Base-by-base conservation (phyloP, 176 grass and related monocot genomes). In the Avena eriantha region DNA sequence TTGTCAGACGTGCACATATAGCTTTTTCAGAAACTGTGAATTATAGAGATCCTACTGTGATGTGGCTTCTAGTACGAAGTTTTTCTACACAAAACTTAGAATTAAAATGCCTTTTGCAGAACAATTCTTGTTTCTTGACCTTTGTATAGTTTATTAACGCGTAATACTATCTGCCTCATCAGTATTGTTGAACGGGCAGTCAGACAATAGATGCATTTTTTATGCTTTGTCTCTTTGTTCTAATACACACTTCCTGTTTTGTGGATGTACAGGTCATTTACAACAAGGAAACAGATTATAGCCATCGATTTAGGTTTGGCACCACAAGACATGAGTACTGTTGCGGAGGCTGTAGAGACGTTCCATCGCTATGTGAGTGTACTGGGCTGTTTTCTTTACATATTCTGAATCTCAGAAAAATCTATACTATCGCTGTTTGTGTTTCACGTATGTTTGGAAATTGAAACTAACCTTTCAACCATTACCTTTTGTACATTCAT, bases 291-390 rank as follows among this genome's bases (percentile, higher is more conserved):
- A 97, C 92, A 0, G 92, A 92, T 53, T 83, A 46, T 65, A 97
- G 95, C 72, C 90, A 92, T 71, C 92, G 92, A 50, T 97, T 94
- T 73, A 92, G 95, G 29, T 97, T 97, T 85, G 66, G 92, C 65
- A 94, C 90, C 12, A 94, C 92, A 88, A 89, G 35, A 36, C 35
- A 36, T 36, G 35, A 36, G 92, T 53, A 97, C 94, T 36, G 81
- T 94, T 46, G 94, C 94, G 18, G 94, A 90, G 76, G 94, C 95
- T 65, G 88, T 92, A 36, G 88, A 94, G 82, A 94, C 90, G 92
- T 90, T 94, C 66, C 60, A 94, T 87, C 83, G 88, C 71, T 92
- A 97, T 59, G 94, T 97, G 76, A 94, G 94, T 92, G 10, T 69
- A 36, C 33, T 8, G 29, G 9, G 11, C 48, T 84, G 12, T 19